Evolutionary conservation across 495 filamentous ascomycete species (phyloP).

Genomic region (Annulohypoxylon maeteangense): DNA sequence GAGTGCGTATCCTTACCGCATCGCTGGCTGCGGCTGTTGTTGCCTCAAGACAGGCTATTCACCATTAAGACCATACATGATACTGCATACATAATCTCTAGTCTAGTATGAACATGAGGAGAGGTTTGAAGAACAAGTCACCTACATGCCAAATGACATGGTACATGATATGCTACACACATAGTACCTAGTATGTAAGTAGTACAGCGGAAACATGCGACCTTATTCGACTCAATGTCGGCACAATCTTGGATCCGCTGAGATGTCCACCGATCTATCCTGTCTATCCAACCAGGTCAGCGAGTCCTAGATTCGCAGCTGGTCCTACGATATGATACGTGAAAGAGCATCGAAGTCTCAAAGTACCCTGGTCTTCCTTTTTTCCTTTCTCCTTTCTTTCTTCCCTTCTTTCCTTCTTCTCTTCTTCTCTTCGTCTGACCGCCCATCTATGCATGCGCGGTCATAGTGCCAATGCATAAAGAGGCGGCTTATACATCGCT

Average conservation of each 20-base stretch:
- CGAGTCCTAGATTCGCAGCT: conserved; percentile 15
- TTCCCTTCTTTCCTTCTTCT: conserved; percentile 20
- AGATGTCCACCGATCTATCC: conserved; percentile 32
- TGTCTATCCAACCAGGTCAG: neutral
- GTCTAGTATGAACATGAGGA: neutral
- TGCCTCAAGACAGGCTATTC: conserved; percentile 18
- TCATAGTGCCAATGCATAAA: conserved; percentile 29
- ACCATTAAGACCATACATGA: too few relatives aligned
- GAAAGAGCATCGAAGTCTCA: conserved; percentile 1
- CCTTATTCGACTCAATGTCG: conserved; percentile 19
- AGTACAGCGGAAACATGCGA: neutral
- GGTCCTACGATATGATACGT: conserved; percentile 9
- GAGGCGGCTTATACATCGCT: conserved; percentile 16
- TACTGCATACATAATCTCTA: neutral
- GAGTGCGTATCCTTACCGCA: conserved; percentile 13
- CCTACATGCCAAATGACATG: neutral
- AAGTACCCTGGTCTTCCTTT: neutral
- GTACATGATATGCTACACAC: neutral
- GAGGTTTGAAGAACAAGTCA: conserved; percentile 6
- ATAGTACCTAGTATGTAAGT: too few relatives aligned
- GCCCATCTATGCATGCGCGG: conserved; percentile 34
- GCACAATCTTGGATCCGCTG: conserved; percentile 34
- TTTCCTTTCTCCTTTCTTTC: conserved; percentile 7
- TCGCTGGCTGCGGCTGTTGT: conserved; percentile 22
- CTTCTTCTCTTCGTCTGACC: conserved; percentile 29